Evolutionary conservation across 2,329 filamentous ascomycete species (phyloP).

Genomic region (Blastomyces emzantsi): DNA sequence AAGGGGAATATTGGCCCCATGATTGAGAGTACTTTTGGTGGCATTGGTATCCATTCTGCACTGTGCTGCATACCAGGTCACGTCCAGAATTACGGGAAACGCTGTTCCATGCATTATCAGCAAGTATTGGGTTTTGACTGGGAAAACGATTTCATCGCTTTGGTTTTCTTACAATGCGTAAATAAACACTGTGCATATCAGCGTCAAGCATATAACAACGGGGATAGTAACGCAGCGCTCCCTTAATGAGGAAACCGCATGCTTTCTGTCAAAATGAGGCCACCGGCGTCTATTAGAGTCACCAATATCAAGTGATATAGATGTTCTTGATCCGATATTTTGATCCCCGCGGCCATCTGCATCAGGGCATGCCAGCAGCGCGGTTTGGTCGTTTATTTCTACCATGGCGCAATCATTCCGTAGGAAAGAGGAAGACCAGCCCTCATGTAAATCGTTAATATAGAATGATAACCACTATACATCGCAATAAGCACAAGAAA

Average conservation of each 20-base stretch:
- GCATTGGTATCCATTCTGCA: constrained; percentile 54
- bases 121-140: not conserved
- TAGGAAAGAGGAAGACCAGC: not conserved
- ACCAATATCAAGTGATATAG: constrained; percentile 19
- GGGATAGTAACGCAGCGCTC: constrained; percentile 1
- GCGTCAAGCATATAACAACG: not conserved
- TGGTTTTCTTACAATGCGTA: not conserved
- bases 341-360: not conserved
- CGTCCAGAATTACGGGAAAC: not conserved
- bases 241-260: not conserved
- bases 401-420: constrained; percentile 1
- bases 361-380: constrained; percentile 1
- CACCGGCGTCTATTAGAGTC: not conserved
- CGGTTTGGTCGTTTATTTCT: constrained; percentile 4
- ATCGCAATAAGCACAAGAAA: not conserved
- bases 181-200: constrained; percentile 1
- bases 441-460: not conserved
- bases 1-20: constrained; percentile 87
- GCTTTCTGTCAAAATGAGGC: not conserved
- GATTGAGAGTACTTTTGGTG: constrained; percentile 51
- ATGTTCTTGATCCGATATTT: constrained; percentile 11
- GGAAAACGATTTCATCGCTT: not conserved
- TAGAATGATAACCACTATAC: not conserved
- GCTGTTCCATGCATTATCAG: not conserved
- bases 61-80: constrained; percentile 41